These are phyloP conservation scores for Russula brevipes DNA, from an alignment of 768 basidiomycete genomes.

Conservation along the genomic window DNA sequence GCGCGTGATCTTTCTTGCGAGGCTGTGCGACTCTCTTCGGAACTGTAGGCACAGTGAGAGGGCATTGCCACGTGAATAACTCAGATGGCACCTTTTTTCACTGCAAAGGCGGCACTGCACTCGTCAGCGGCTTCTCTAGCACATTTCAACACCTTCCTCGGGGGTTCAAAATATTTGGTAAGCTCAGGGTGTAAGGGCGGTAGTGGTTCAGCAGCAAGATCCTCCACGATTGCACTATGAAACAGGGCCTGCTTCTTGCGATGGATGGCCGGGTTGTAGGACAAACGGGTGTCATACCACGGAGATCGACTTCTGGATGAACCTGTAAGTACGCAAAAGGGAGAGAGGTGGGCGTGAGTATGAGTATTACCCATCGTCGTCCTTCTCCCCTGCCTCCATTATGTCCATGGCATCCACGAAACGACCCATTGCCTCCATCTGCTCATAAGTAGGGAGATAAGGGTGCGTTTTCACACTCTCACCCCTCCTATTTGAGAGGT, in stretches of 20 bases:
- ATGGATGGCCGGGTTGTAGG: constrained; percentile 88
- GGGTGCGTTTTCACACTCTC: constrained; percentile 70
- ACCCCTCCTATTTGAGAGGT: constrained; percentile 69
- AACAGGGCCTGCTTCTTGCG: constrained; percentile 91
- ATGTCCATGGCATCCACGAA: constrained; percentile 91
- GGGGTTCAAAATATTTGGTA: constrained; percentile 78
- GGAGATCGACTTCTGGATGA: constrained; percentile 47
- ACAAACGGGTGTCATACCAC: constrained; percentile 74
- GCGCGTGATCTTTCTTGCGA: constrained; percentile 59
- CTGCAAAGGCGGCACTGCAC: constrained; percentile 62
- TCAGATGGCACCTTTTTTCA: constrained; percentile 60
- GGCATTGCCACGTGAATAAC: neutral
- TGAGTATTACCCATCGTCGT: constrained; percentile 61
- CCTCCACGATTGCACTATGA: constrained; percentile 73
- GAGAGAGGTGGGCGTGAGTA: neutral
- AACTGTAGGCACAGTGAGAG: constrained; percentile 36
- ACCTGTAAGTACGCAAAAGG: constrained; percentile 2
- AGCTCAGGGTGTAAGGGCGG: constrained; percentile 84
- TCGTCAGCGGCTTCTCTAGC: constrained; percentile 51
- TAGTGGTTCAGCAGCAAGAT: constrained; percentile 68
- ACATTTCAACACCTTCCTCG: constrained; percentile 58
- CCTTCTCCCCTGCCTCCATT: constrained; percentile 65
- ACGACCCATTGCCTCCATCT: constrained; percentile 75
- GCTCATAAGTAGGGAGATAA: constrained; percentile 73
- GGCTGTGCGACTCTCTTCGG: constrained; percentile 54